Conservation (phyloP, 805 yeast genomes). For the Yarrowia divulgata region DNA sequence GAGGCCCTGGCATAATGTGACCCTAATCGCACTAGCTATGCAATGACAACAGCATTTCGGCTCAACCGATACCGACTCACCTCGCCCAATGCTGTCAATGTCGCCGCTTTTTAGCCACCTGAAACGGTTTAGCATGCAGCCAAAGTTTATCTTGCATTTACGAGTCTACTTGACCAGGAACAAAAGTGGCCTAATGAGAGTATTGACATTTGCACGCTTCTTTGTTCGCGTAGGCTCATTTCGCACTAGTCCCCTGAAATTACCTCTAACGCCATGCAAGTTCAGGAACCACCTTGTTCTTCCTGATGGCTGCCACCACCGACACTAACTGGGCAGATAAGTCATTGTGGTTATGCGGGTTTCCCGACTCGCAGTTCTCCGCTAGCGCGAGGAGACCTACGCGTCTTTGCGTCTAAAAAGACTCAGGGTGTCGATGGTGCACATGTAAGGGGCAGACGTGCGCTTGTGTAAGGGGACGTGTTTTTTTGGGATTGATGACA, state of each 20-base stretch:
- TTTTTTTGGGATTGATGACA: no score
- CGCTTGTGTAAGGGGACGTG: neutral
- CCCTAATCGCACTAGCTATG: no score
- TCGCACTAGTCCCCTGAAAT: neutral
- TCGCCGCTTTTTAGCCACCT: neutral
- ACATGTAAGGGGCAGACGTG: constrained; percentile 8
- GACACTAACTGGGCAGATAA: neutral
- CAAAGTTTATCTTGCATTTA: neutral
- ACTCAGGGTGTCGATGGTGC: constrained; percentile 18
- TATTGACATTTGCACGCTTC: neutral
- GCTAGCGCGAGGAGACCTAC: neutral
- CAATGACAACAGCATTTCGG: no score
- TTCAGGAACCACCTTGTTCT: neutral
- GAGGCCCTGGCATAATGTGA: no score
- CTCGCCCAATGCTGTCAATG: neutral
- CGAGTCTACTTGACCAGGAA: neutral
- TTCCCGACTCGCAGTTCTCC: neutral
- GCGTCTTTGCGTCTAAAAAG: neutral
- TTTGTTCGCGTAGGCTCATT: neutral
- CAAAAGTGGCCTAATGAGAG: neutral
- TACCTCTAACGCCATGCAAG: neutral
- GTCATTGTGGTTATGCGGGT: neutral
- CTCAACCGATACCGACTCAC: no score
- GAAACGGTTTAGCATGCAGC: constrained; percentile 24
- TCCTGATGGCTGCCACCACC: neutral